Evolutionary conservation across 1,139 yeast species (phyloP).

Genomic region (Diutina mesorugosa): DNA sequence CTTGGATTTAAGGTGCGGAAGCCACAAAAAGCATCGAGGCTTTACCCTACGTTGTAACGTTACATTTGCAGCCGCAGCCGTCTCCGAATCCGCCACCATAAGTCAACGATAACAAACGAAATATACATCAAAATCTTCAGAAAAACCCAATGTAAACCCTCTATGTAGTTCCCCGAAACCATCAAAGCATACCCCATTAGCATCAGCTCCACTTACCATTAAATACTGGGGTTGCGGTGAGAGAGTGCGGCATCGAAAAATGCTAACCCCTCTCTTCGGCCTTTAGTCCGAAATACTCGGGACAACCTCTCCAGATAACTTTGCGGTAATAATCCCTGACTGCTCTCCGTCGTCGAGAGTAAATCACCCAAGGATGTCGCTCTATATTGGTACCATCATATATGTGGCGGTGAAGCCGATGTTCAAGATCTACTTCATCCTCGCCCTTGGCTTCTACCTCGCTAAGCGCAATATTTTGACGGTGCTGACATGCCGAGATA

Average conservation of each 20-base stretch:
- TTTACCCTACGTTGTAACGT: too few relatives aligned
- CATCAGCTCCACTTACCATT: background rate
- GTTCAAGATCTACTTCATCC: slow-evolving; percentile 68
- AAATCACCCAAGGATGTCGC: slow-evolving; percentile 4
- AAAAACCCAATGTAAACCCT: background rate
- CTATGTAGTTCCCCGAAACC: too few relatives aligned
- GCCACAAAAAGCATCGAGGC: too few relatives aligned
- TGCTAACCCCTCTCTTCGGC: background rate
- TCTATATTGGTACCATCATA: slow-evolving; percentile 52
- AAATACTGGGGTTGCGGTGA: background rate
- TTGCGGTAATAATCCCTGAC: background rate
- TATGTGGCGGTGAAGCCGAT: slow-evolving; percentile 80
- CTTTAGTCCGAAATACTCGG: background rate
- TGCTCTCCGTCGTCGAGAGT: background rate
- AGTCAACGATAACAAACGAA: too few relatives aligned
- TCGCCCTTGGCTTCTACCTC: slow-evolving; percentile 53
- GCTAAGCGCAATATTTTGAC: slow-evolving; percentile 58
- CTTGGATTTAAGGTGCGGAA: too few relatives aligned
- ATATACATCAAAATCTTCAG: too few relatives aligned
- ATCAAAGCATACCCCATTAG: too few relatives aligned
- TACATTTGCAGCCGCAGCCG: too few relatives aligned
- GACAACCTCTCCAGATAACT: background rate
- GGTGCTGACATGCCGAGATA: slow-evolving; percentile 62
- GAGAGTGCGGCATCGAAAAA: background rate
- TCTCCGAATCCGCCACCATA: too few relatives aligned